Evolutionary conservation across 257 asterid species (phyloP), one percentile per base, ranked within the genome.

Genomic region (Fraxinus excelsior): DNA sequence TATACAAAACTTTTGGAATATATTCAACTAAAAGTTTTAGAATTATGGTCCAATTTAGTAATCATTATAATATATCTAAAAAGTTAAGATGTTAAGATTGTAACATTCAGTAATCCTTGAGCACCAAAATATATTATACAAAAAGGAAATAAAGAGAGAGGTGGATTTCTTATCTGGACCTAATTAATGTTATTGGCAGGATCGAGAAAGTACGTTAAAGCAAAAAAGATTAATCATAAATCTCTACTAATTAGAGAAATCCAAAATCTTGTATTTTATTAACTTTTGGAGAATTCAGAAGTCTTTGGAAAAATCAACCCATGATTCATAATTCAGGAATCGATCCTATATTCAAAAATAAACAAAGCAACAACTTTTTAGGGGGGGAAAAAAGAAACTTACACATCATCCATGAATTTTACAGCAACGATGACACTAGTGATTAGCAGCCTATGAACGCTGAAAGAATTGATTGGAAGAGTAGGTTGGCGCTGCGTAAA

Each of bases 391-490:
- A 26, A 14, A 25, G 11, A 7, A 16, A 86, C 97, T 89, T 35
- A 91, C 98, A 87, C 86, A 79, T 93, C 98, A 77, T 96, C 99
- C 99, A 93, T 86, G 97, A 96, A 96, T 79, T 96, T 96, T 3
- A 98, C 98, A 40, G 98, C 92, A 60, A 93, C 85, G 98, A 96
- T 90, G 86, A 96, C 97, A 77, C 97, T 90, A 16, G 99, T 90
- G 82, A 96, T 90, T 85, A 96, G 97, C 28, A 96, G 78, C 18
- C 99, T 80, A 70, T 96, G 99, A 28, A 93, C 93, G 67, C 87
- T 96, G 91, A 89, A 87, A 23, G 98, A 88, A 49, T 93, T 89
- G 85, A 96, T 81, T 5, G 93, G 92, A 80, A 96, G 72, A 7
- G 92, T 19, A 1, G 96, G 97, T 14, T 93, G 97, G 5, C 91